phyloP scores from a whole-genome alignment of 129 eudicot genomes.

The Glebionis coronaria region DNA sequence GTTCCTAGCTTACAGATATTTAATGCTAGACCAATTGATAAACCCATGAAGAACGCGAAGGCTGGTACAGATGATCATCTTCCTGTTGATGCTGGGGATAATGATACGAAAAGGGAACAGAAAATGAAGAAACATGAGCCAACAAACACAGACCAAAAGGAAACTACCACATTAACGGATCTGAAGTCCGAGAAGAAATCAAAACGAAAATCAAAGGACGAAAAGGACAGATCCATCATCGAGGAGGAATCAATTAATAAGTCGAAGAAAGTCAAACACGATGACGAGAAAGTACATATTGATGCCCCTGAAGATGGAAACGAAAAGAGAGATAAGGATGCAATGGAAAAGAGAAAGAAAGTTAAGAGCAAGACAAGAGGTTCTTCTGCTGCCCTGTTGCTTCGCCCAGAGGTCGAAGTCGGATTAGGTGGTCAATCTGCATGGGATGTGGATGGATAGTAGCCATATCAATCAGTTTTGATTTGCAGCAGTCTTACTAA shows the following conservation, averaged over 20 bases:
- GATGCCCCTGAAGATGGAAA: slow-evolving; percentile 17
- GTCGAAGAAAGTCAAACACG: slow-evolving; percentile 38
- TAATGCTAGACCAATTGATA: slow-evolving; percentile 69
- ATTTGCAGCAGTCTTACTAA: neutral
- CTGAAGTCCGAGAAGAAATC: slow-evolving; percentile 29
- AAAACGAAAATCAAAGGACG: slow-evolving; percentile 34
- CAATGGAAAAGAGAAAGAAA: slow-evolving; percentile 38
- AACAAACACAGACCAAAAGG: slow-evolving; percentile 18
- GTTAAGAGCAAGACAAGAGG: slow-evolving; percentile 30
- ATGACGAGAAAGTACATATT: slow-evolving; percentile 41
- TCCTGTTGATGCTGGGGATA: slow-evolving; percentile 24
- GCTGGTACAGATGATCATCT: slow-evolving; percentile 35
- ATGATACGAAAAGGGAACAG: slow-evolving; percentile 24
- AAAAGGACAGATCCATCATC: neutral
- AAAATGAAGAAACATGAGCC: slow-evolving; percentile 27
- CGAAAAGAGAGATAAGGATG: slow-evolving; percentile 22
- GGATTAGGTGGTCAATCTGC: slow-evolving; percentile 86
- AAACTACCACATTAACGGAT: slow-evolving; percentile 19
- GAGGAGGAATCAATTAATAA: slow-evolving; percentile 26
- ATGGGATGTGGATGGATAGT: slow-evolving; percentile 44
- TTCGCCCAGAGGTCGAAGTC: slow-evolving; percentile 45
- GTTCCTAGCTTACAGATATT: slow-evolving; percentile 69
- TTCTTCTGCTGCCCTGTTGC: slow-evolving; percentile 43
- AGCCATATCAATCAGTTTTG: neutral
- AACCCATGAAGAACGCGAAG: slow-evolving; percentile 33